Conservation (phyloP, 169 alveolate genomes). For the Eimeria zaria region DNA sequence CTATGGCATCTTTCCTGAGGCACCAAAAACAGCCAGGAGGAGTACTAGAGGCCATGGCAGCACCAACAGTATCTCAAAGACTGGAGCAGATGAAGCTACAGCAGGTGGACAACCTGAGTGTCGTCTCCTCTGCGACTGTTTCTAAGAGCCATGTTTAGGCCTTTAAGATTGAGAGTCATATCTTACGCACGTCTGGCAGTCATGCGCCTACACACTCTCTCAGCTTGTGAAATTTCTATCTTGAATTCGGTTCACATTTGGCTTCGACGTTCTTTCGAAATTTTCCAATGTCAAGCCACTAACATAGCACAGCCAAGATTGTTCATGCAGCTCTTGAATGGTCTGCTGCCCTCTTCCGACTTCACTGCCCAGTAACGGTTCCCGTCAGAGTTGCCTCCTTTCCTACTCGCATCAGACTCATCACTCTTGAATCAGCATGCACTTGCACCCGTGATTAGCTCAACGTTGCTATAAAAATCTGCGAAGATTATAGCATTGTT, state of each 20-base stretch:
- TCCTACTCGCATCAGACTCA: background rate
- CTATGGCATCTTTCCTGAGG: slow-evolving; percentile 50
- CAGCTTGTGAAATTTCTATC: background rate
- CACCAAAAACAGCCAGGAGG: slow-evolving; percentile 4
- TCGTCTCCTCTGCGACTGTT: slow-evolving; percentile 14
- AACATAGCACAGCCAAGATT: background rate
- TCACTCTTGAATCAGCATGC: background rate
- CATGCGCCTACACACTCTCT: background rate
- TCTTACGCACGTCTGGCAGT: background rate
- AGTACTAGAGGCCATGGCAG: background rate
- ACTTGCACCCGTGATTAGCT: background rate
- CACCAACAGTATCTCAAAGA: slow-evolving; percentile 1
- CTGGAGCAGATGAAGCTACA: slow-evolving; percentile 10
- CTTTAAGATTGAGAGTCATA: background rate
- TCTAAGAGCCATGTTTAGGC: background rate
- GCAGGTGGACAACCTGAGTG: slow-evolving; percentile 46
- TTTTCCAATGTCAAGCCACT: background rate
- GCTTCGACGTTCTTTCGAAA: background rate
- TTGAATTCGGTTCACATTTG: background rate
- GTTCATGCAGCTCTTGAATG: background rate
- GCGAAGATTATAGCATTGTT: background rate
- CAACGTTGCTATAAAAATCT: background rate
- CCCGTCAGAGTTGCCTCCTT: background rate
- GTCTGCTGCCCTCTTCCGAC: background rate
- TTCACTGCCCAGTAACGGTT: background rate